A percentile compares a stretch with the other conserved stretches of the same genome.
Evolutionary conservation across 345 rosid genomes (phyloP).

Genomic region (Eucalyptus microcorys): DNA sequence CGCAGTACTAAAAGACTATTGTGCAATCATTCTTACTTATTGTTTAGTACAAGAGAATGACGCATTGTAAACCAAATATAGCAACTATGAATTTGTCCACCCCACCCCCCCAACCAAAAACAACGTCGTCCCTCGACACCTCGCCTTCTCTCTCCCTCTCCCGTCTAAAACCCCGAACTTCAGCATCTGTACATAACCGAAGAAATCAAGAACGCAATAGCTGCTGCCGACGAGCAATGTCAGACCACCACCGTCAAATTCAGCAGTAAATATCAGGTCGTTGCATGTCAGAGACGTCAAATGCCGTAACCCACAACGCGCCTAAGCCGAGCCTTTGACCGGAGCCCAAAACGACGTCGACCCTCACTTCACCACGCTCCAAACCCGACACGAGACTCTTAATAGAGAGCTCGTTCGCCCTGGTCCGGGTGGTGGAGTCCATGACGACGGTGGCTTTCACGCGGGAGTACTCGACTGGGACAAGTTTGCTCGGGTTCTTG

Average conservation of each 20-base stretch:
- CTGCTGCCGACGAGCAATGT: not conserved
- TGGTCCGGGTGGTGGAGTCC: not conserved
- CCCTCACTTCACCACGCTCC: not conserved
- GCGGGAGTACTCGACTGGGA: no score
- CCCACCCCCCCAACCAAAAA: no score
- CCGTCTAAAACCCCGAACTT: not conserved
- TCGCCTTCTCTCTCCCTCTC: no score
- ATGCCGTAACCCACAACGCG: not conserved
- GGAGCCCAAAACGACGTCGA: not conserved
- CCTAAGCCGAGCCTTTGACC: not conserved
- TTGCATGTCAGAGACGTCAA: not conserved
- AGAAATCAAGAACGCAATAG: not conserved
- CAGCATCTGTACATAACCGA: not conserved
- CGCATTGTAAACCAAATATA: no score
- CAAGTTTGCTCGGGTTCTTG: not conserved
- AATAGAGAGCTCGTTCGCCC: not conserved
- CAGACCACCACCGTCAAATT: no score
- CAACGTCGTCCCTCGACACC: no score
- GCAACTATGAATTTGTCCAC: no score
- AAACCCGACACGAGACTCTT: not conserved
- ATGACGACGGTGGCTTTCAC: no score
- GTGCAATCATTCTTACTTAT: no score
- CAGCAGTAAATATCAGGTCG: no score
- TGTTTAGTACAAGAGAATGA: no score
- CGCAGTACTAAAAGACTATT: no score